Evolutionary conservation across 805 yeast genomes (phyloP).

Genomic region (Cyberlindnera bimundalis): DNA sequence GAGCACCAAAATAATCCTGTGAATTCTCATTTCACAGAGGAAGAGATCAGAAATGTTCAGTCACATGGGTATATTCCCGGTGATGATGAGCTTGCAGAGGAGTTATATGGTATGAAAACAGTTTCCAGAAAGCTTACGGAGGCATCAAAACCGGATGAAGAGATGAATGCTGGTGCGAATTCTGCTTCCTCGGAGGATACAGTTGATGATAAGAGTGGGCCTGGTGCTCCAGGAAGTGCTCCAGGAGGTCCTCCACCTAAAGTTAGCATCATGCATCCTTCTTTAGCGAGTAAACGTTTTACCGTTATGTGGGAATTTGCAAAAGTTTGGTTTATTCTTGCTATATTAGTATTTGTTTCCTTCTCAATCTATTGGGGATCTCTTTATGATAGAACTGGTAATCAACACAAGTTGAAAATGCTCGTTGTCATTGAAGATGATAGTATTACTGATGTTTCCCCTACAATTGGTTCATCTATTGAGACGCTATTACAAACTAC

Average conservation of each 20-base stretch:
- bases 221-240: not conserved
- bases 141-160: not conserved
- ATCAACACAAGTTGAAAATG: constrained; percentile 27
- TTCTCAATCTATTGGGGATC: constrained; percentile 40
- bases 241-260: constrained; percentile 12
- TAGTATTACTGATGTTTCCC: constrained; percentile 18
- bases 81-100: constrained; percentile 2
- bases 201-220: not conserved
- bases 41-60: constrained; percentile 10
- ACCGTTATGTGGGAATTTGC: constrained; percentile 11
- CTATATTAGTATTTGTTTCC: constrained; percentile 32
- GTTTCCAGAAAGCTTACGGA: constrained; percentile 9
- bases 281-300: constrained; percentile 14
- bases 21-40: too few relatives aligned
- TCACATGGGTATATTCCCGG: constrained; percentile 3
- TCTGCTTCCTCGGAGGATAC: not conserved
- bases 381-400: constrained; percentile 27
- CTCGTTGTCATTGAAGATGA: constrained; percentile 35
- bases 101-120: constrained; percentile 4
- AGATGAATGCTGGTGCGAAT: not conserved
- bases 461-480: constrained; percentile 29
- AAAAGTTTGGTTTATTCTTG: constrained; percentile 29
- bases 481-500: constrained; percentile 3
- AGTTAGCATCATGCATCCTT: constrained; percentile 17
- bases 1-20: too few relatives aligned